Evolutionary conservation across 1,139 yeast genomes (phyloP), one percentile per base, ranked within the genome.

Genomic region (Magnusiomyces suaveolens): DNA sequence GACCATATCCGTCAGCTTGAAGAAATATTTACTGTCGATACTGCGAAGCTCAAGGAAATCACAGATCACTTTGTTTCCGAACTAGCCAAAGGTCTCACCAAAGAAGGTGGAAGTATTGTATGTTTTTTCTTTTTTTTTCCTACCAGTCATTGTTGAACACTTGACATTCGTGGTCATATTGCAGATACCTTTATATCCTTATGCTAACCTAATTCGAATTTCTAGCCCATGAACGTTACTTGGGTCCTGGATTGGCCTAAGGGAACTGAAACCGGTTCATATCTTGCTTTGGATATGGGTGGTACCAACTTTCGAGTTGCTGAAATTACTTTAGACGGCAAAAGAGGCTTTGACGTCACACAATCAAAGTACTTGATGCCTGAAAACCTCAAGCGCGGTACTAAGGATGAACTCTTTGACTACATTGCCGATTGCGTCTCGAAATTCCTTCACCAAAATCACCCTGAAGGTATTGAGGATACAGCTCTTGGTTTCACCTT

Each of bases 201-300:
- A n/a, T n/a, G n/a, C n/a, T n/a, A n/a, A n/a, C n/a, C n/a, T n/a
- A n/a, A n/a, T n/a, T n/a, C n/a, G n/a, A n/a, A n/a, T n/a, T n/a
- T n/a, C n/a, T n/a, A n/a, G n/a, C 97, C 97, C 57, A 92, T 90
- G 98, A 88, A 85, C 66, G 95, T 95, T 48, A 87, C 95, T 60
- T 90, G 97, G 97, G 97, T 90, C 54, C 76, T 88, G 79, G 95
- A 86, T 65, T 84, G 76, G 76, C 97, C 98, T 59, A 84, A 94
- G 50, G 97, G 97, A 64, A 73, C 81, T 62, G 98, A 92, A 72
- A 78, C 77, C 48, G 98, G 98, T 61, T 83, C 87, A 62, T 92
- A 80, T 71, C 74, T 92, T 68, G 97, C 97, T 53, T 84, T 92
- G 59, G 98, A 92, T 71, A 80, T 92, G 73, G 97, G 97, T 69